A percentile compares a stretch with the other conserved stretches of the same genome.
These are phyloP conservation scores for Saccharomycopsis capsularis DNA, from an alignment of 805 yeast genomes.

Conservation along the genomic window DNA sequence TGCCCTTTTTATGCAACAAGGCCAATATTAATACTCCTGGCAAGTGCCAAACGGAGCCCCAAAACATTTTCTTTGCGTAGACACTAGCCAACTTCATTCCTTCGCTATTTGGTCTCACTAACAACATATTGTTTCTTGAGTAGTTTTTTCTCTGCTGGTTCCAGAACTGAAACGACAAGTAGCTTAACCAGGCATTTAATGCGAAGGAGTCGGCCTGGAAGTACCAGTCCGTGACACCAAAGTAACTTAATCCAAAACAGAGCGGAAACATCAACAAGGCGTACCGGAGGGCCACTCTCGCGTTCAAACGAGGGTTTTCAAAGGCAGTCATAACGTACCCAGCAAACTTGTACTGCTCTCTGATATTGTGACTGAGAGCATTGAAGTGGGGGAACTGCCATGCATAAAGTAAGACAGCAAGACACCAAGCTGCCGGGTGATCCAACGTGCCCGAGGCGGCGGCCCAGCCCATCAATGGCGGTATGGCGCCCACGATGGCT, in stretches of 20 bases:
- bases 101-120: constrained; percentile 27
- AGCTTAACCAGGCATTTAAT: constrained; percentile 80
- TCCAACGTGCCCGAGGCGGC: constrained; percentile 48
- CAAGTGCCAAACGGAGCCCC: constrained; percentile 92
- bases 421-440: constrained; percentile 93
- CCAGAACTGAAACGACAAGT: constrained; percentile 79
- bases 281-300: constrained; percentile 87
- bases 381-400: constrained; percentile 99
- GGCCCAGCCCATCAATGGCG: constrained; percentile 99
- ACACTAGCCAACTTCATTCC: constrained; percentile 54
- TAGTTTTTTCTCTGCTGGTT: constrained; percentile 65
- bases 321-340: constrained; percentile 98
- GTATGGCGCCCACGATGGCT: constrained; percentile 97
- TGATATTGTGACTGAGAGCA: constrained; percentile 79
- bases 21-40: constrained; percentile 88
- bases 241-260: constrained; percentile 76
- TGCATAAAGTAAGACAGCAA: constrained; percentile 83
- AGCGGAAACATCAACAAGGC: constrained; percentile 91
- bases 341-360: constrained; percentile 81
- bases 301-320: constrained; percentile 84
- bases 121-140: constrained; percentile 31
- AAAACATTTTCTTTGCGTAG: constrained; percentile 79
- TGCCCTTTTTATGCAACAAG: constrained; percentile 90
- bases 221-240: constrained; percentile 71
- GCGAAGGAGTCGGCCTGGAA: constrained; percentile 77